Percentiles rank a stretch among this genome's conserved stretches.
phyloP scores from a whole-genome alignment of 768 basidiomycete genomes.

The Scleroderma bovista region DNA sequence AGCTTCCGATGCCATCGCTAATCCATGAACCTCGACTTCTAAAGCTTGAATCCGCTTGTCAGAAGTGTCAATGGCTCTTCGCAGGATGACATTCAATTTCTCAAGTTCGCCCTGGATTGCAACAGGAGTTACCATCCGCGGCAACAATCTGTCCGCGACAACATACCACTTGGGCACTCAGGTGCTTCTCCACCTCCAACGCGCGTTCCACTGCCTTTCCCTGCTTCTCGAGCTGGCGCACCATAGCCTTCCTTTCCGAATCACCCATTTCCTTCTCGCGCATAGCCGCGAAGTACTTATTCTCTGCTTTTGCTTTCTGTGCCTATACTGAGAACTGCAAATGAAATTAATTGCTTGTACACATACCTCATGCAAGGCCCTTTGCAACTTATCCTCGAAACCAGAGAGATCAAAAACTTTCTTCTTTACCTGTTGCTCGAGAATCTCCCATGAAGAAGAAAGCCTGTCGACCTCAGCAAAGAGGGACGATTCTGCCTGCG shows the following conservation, averaged over 20 bases:
- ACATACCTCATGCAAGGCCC: conserved; percentile 63
- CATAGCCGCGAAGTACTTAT: conserved; percentile 90
- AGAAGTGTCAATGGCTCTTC: conserved; percentile 23
- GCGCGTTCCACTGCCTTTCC: conserved; percentile 60
- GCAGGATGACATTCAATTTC: conserved; percentile 36
- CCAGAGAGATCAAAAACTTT: conserved; percentile 79
- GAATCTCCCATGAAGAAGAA: conserved; percentile 79
- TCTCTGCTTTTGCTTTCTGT: conserved; percentile 94
- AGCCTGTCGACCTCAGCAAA: conserved; percentile 84
- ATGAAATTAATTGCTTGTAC: background rate
- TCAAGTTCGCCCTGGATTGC: conserved; percentile 35
- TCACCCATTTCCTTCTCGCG: conserved; percentile 83
- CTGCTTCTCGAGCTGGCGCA: conserved; percentile 54
- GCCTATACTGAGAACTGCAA: background rate
- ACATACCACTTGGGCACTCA: conserved; percentile 57
- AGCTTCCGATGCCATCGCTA: conserved; percentile 29
- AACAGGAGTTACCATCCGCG: background rate
- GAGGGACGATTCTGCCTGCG: conserved; percentile 66
- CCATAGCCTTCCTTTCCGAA: conserved; percentile 61
- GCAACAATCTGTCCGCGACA: background rate
- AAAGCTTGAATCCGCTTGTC: conserved; percentile 24
- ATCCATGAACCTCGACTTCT: conserved; percentile 30
- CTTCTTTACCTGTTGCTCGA: conserved; percentile 74
- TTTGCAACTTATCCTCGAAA: conserved; percentile 68
- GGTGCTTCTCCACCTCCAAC: conserved; percentile 55